Percentiles rank a stretch among this genome's conserved stretches.
Conservation (phyloP, 164 flowering plant genomes). For the Nelumbo lutea region DNA sequence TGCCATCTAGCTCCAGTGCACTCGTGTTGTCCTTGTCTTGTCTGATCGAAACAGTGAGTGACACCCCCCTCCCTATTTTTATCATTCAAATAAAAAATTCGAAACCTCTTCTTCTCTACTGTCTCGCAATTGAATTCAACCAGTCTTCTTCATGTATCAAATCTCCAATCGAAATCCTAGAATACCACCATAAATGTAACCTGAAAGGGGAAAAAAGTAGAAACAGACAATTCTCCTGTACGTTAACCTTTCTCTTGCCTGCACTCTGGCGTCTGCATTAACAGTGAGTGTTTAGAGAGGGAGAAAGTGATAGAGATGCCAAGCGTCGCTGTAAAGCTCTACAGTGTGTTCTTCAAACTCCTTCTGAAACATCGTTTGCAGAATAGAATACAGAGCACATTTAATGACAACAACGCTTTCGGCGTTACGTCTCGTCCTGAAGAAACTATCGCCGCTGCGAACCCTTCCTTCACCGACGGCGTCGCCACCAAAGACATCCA, state of each 20-base stretch:
- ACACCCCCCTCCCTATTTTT: neutral
- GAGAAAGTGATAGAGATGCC: conserved; percentile 45
- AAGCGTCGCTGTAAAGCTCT: conserved; percentile 76
- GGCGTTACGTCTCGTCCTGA: conserved; percentile 86
- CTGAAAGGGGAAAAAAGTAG: too few relatives aligned
- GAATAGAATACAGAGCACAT: conserved; percentile 43
- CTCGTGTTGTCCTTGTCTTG: too few relatives aligned
- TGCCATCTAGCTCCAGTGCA: too few relatives aligned
- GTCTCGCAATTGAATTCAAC: conserved; percentile 5
- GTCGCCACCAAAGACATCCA: conserved; percentile 95
- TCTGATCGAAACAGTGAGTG: neutral
- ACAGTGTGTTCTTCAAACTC: conserved; percentile 89
- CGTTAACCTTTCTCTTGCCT: too few relatives aligned
- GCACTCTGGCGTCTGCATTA: neutral
- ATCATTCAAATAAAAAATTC: neutral
- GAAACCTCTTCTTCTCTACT: neutral
- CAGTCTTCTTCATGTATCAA: neutral
- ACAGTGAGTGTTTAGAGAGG: neutral
- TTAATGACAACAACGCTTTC: conserved; percentile 38
- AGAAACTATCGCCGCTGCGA: conserved; percentile 61
- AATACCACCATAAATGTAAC: too few relatives aligned
- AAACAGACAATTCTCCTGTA: too few relatives aligned
- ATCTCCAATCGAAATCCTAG: neutral
- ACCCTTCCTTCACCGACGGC: conserved; percentile 80
- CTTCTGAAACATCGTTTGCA: conserved; percentile 78